Conservation (phyloP, 257 asterid species). For the Cynanchum wilfordii region DNA sequence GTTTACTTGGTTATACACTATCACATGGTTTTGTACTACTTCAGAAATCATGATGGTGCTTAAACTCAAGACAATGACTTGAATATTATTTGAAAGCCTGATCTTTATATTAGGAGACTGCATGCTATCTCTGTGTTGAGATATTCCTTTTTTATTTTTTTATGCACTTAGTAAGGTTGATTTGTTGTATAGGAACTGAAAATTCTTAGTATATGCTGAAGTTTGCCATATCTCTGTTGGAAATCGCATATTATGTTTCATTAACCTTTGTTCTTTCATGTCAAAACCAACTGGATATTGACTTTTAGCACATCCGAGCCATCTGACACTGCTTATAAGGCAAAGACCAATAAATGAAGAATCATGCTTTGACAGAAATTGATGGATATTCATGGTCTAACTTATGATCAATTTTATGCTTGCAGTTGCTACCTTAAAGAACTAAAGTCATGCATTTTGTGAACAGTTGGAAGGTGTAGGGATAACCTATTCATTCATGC, state of each 20-base stretch:
- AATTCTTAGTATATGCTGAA: neutral
- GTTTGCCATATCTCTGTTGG: neutral
- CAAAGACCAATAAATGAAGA: neutral
- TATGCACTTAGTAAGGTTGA: neutral
- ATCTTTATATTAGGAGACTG: neutral
- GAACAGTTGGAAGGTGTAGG: neutral
- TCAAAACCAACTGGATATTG: neutral
- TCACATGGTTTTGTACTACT: neutral
- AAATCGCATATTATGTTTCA: neutral
- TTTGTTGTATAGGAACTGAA: neutral
- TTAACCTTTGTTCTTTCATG: neutral
- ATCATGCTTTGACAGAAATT: neutral
- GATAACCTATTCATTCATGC: neutral
- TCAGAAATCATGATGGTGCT: neutral
- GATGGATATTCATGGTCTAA: neutral
- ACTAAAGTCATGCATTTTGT: neutral
- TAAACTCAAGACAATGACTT: neutral
- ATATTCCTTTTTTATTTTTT: neutral
- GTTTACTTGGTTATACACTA: neutral
- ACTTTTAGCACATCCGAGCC: neutral
- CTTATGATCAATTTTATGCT: neutral
- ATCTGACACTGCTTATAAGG: neutral
- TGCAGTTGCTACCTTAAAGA: neutral
- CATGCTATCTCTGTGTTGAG: neutral
- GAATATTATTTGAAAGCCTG: slow-evolving; percentile 3